Evolutionary conservation across 441 rosid genomes (phyloP).

Genomic region (Codiaeum variegatum): DNA sequence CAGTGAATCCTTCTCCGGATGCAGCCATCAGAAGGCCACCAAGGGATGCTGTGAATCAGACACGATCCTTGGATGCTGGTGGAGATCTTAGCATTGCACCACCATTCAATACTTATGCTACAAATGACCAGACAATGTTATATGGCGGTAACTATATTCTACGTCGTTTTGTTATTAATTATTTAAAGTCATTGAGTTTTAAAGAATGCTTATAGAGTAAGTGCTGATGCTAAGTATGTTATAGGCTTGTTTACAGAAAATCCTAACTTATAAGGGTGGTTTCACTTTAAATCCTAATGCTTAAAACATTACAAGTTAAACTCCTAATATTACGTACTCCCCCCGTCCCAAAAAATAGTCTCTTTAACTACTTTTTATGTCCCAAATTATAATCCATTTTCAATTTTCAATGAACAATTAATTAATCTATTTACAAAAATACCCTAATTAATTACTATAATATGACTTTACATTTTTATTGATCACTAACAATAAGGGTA

Average conservation of each 20-base stretch:
- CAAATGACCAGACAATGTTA: conserved; percentile 32
- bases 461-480: no score
- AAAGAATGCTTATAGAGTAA: not conserved
- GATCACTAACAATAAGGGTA: no score
- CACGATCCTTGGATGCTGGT: conserved; percentile 24
- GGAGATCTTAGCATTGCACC: conserved; percentile 31
- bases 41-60: conserved; percentile 22
- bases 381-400: no score
- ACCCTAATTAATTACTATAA: no score
- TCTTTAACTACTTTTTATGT: no score
- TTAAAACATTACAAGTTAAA: not conserved
- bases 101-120: conserved; percentile 23
- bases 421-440: no score
- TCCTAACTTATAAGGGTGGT: not conserved
- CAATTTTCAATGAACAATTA: no score
- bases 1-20: conserved; percentile 48
- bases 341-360: no score
- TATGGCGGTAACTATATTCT: conserved; percentile 33
- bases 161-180: not conserved
- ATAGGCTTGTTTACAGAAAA: not conserved
- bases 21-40: conserved; percentile 36
- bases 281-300: not conserved
- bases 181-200: not conserved
- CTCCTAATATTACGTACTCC: not conserved
- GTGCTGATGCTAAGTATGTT: not conserved